phyloP scores from a whole-genome alignment of 2,329 filamentous ascomycete genomes.

The Arthroderma uncinatum region DNA sequence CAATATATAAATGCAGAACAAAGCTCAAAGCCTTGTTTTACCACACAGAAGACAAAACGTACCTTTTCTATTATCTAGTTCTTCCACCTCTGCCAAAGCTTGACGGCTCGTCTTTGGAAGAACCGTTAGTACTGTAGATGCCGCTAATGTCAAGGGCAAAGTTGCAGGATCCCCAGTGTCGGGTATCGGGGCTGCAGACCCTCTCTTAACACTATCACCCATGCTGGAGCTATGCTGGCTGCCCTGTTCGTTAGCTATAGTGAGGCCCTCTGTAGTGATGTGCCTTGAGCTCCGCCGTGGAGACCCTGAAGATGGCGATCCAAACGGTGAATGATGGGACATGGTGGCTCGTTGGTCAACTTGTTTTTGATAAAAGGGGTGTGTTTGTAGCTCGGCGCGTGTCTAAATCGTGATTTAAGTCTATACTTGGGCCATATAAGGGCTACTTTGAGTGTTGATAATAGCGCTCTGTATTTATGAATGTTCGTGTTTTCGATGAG shows the following conservation, averaged over 20 bases:
- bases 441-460: no score
- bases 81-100: slow-evolving; percentile 53
- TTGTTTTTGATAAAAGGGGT: no score
- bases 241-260: slow-evolving; percentile 8
- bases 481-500: no score
- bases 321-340: background rate
- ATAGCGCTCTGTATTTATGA: no score
- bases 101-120: slow-evolving; percentile 54
- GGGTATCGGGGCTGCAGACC: slow-evolving; percentile 30
- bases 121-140: slow-evolving; percentile 48
- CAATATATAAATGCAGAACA: no score
- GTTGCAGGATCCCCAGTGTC: slow-evolving; percentile 41
- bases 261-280: slow-evolving; percentile 2
- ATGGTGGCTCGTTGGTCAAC: no score
- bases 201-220: background rate
- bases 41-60: no score
- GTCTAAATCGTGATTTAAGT: no score
- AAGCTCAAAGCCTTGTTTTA: no score
- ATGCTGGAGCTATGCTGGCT: slow-evolving; percentile 7
- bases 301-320: slow-evolving; percentile 6
- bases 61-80: slow-evolving; percentile 48
- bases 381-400: no score
- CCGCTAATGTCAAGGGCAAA: slow-evolving; percentile 51
- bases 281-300: slow-evolving; percentile 11
- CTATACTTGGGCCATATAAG: no score